phyloP scores from a whole-genome alignment of 108 stramenopile species.

The Pelagomonas calceolata region DNA sequence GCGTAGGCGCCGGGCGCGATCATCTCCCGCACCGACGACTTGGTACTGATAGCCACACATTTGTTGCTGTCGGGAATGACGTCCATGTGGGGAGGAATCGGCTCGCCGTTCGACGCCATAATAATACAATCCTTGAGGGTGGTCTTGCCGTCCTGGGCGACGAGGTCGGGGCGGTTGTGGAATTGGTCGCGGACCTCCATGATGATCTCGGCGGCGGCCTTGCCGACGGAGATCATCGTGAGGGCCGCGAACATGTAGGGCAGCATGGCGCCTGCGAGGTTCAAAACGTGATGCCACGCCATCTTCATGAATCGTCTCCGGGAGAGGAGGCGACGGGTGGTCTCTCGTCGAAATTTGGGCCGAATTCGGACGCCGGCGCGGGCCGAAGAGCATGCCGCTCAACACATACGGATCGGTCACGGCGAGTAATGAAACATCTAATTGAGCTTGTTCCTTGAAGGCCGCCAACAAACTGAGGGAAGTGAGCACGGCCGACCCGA shows the following conservation, averaged over 20 bases:
- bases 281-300: too few relatives aligned
- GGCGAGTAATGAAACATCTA: constrained; percentile 31
- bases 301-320: too few relatives aligned
- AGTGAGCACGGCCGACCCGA: constrained; percentile 85
- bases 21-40: constrained; percentile 62
- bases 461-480: constrained; percentile 75
- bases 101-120: constrained; percentile 10
- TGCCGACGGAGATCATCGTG: constrained; percentile 91
- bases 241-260: constrained; percentile 91
- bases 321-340: too few relatives aligned
- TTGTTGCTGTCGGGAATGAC: constrained; percentile 62
- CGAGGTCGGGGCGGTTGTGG: constrained; percentile 10
- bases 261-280: constrained; percentile 84
- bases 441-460: constrained; percentile 64
- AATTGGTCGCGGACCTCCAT: constrained; percentile 87
- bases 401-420: constrained; percentile 73
- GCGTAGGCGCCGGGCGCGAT: constrained; percentile 60
- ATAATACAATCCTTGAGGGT: background rate
- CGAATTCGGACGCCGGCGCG: too few relatives aligned
- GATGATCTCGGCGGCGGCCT: constrained; percentile 85
- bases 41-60: constrained; percentile 62
- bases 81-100: constrained; percentile 58
- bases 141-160: background rate
- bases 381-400: constrained; percentile 74
- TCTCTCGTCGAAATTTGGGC: too few relatives aligned